These are phyloP conservation scores for Lagenaria siceraria DNA, from an alignment of 306 rosid species.

Conservation along the genomic window DNA sequence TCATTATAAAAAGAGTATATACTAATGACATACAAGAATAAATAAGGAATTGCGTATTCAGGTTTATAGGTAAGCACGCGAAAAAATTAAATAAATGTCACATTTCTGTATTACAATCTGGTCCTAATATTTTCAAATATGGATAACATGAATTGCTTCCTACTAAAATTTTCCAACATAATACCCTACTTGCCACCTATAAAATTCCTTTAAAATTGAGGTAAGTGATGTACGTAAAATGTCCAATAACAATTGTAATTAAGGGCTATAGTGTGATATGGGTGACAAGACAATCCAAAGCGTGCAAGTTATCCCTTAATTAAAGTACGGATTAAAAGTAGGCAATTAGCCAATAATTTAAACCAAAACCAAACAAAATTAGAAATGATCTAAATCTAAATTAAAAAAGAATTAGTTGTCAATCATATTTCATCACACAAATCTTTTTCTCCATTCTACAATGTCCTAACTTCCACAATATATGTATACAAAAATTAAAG, in stretches of 20 bases:
- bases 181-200: background rate
- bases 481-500: background rate
- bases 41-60: too few relatives aligned
- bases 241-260: background rate
- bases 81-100: too few relatives aligned
- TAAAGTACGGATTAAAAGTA: background rate
- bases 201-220: background rate
- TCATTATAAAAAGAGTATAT: too few relatives aligned
- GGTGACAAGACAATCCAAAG: background rate
- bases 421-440: background rate
- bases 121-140: too few relatives aligned
- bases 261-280: background rate
- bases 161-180: too few relatives aligned
- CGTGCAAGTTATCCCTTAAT: background rate
- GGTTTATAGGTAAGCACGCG: too few relatives aligned
- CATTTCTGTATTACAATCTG: too few relatives aligned
- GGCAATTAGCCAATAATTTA: background rate
- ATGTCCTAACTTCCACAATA: background rate
- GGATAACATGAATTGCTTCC: too few relatives aligned
- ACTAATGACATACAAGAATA: too few relatives aligned
- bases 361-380: background rate
- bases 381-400: background rate
- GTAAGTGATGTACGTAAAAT: background rate
- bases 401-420: background rate
- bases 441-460: background rate